These are phyloP conservation scores for Microbotryomycetes sp. DNA, from an alignment of 1,284 basidiomycete genomes.

Conservation along the genomic window DNA sequence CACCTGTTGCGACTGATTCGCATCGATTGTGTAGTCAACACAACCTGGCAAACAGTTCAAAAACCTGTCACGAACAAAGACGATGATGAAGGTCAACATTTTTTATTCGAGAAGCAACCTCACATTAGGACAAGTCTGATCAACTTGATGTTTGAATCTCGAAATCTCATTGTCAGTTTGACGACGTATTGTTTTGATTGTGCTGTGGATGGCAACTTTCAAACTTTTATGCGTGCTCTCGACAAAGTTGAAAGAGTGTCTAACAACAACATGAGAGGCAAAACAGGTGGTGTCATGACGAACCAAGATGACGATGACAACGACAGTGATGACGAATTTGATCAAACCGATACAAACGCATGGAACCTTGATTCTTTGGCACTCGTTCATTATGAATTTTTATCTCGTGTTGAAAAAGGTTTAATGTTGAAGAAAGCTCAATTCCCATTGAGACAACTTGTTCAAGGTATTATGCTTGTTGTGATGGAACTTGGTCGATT, in stretches of 20 bases:
- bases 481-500: constrained; percentile 2
- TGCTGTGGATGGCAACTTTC: neutral
- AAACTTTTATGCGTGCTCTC: neutral
- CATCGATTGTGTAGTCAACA: constrained; percentile 3
- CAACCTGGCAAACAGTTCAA: neutral
- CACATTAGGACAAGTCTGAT: neutral
- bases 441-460: neutral
- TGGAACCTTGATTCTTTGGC: constrained; percentile 10
- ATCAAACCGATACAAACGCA: neutral
- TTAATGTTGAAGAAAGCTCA: neutral
- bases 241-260: neutral
- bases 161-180: neutral
- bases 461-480: constrained; percentile 1
- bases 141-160: neutral
- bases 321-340: neutral
- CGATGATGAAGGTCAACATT: neutral
- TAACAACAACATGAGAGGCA: neutral
- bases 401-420: neutral
- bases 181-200: neutral
- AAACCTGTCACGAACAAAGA: neutral
- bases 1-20: constrained; percentile 3
- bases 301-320: neutral
- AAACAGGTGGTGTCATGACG: neutral
- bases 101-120: neutral
- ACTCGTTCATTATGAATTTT: constrained; percentile 4